phyloP scores from a whole-genome alignment of 345 rosid genomes.

The Eucalyptus victrix region DNA sequence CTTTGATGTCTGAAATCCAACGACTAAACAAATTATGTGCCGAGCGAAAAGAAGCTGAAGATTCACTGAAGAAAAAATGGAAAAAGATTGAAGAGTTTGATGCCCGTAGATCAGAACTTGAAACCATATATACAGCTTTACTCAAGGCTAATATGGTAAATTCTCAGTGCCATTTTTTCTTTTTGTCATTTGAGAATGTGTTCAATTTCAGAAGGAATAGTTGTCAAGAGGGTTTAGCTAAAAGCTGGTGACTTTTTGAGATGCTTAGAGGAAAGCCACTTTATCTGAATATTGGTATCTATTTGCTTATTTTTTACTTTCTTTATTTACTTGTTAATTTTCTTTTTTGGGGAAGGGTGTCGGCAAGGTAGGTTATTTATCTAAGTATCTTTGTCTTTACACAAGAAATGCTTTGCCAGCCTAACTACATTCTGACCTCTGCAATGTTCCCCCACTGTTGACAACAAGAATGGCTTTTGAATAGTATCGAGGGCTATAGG shows the following conservation, averaged over 20 bases:
- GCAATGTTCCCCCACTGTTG: not conserved
- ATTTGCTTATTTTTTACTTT: not conserved
- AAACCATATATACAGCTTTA: constrained; percentile 67
- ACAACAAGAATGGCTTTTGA: not conserved
- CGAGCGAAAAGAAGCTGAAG: constrained; percentile 92
- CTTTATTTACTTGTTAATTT: not conserved
- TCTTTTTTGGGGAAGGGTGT: not conserved
- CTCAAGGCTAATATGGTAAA: constrained; percentile 81
- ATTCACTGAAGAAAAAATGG: constrained; percentile 82
- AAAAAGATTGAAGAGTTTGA: constrained; percentile 94
- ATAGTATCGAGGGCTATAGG: not conserved
- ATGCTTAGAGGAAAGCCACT: not conserved
- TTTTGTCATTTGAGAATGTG: not conserved
- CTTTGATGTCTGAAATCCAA: constrained; percentile 70
- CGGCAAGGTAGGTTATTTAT: not conserved
- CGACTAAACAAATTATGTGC: constrained; percentile 75
- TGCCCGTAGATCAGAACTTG: constrained; percentile 86
- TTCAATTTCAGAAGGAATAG: not conserved
- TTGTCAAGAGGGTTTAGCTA: not conserved
- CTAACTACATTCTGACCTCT: not conserved
- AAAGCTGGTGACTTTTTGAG: not conserved
- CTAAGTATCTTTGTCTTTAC: not conserved
- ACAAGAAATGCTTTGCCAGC: not conserved
- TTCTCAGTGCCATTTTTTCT: not conserved
- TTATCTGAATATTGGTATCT: not conserved